Evolutionary conservation across 371 early-diverging fungal genomes (phyloP), one percentile per base, ranked within the genome.

Genomic region (Circinella minor): DNA sequence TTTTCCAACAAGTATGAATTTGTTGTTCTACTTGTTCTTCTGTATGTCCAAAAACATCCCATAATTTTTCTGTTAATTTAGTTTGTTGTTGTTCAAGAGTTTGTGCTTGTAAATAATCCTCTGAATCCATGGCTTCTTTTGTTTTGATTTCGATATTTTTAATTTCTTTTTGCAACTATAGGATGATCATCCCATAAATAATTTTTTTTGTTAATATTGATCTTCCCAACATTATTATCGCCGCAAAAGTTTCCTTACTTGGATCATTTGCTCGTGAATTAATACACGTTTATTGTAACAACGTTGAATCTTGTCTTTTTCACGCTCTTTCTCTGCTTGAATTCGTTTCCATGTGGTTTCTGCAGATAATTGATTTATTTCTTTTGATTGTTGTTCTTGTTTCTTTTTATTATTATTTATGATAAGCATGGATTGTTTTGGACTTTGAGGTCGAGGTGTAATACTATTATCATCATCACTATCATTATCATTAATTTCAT

Each of bases 261-360:
- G 61, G 36, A 47, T 61, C 3, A 69, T 48, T 46, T 73, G 73
- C 63, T 69, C 36, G 36, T 69, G 61, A 6, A 69, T 55, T 39
- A 62, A 64, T 5, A 27, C 39, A 11, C 70, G 66, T 6, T 69
- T 70, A 9, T 69, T n/a, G 55, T 73, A 73, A 37, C 54, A 59
- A 36, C 73, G 73, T 60, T 69, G 62, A 17, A 69, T 10, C 15
- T 66, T 27, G 18, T 65, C 62, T 27, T 54, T 59, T 51, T 73
- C 63, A n/a, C 67, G 69, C 6, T 62, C 61, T 61, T 66, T 61
- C 43, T 73, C 70, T 8, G 73, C 73, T 38, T 66, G 69, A n/a
- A 73, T 61, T n/a, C 73, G 63, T 49, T 66, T 73, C 66, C 61
- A 69, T 18, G 66, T 69, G 0, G 70, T 66, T 36, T 73, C 70